Evolutionary conservation across 176 grass and related monocot species (phyloP), one percentile per base, ranked within the genome.

Genomic region (Aegilops longissima): DNA sequence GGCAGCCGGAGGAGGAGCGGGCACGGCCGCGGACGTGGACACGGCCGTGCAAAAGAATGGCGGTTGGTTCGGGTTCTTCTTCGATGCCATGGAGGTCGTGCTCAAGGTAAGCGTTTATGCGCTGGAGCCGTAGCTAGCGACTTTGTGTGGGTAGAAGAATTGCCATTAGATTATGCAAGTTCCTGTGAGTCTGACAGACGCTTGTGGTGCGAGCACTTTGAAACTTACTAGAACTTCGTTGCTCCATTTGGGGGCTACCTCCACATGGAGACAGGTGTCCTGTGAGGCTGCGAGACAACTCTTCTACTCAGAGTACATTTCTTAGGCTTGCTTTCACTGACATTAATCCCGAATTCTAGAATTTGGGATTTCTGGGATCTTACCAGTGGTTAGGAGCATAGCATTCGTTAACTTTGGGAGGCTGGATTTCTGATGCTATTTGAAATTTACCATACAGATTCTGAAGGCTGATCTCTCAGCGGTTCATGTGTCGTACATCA

Each of bases 61-160:
- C 11, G 94, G 97, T 0, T 99, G 97, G 94, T 96, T 99, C 75
- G 97, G 92, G 33, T 96, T 99, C 88, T 96, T 99, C 58, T 93
- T 92, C 74, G 94, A 99, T 10, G 82, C 88, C 33, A 82, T 99
- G 92, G 97, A 99, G 88, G 80, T 93, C 38, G 90, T 99, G 9
- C 97, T 96, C 76, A 99, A 99, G 94, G 94, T 96, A 90, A 54
- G 54, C 36, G 1, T 10, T 5, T 30, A 0, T 0, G 13, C 54
- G 54, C 12, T 8, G 5, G 40, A 38, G 47, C 20, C 17, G 54
- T 88, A 6, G 42, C 49, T 4, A 17, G 49, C 12, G 14, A 29
- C n/a, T 40, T 62, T 80, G 24, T 81, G 33, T 27, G 65, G 5
- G 30, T 29, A 11, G 23, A 71, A 40, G 33, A 70, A 39, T 38